phyloP scores from a whole-genome alignment of 2,329 filamentous ascomycete species.

The Blumeria hordei region DNA sequence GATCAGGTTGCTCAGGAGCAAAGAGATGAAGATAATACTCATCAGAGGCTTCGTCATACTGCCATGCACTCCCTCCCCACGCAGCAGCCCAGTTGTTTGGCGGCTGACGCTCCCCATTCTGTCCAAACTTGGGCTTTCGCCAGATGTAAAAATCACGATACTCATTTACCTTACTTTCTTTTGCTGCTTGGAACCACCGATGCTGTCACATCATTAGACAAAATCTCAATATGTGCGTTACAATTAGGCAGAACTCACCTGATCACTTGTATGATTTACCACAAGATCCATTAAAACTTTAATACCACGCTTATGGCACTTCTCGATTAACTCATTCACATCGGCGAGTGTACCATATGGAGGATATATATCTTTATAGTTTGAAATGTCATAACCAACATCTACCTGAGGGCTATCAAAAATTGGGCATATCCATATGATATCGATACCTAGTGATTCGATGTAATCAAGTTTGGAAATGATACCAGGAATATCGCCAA shows the following conservation, averaged over 20 bases:
- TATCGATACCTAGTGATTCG: slow-evolving; percentile 32
- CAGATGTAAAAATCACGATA: slow-evolving; percentile 44
- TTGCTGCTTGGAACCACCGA: slow-evolving; percentile 31
- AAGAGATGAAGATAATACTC: slow-evolving; percentile 39
- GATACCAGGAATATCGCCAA: slow-evolving; percentile 39
- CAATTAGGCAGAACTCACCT: slow-evolving; percentile 9
- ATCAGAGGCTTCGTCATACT: slow-evolving; percentile 24
- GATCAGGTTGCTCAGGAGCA: slow-evolving; percentile 44
- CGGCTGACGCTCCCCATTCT: slow-evolving; percentile 16
- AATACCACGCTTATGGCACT: slow-evolving; percentile 33
- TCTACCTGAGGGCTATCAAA: slow-evolving; percentile 40
- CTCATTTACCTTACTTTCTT: slow-evolving; percentile 21
- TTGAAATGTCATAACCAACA: slow-evolving; percentile 50
- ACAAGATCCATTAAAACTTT: slow-evolving; percentile 50
- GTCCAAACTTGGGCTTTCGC: slow-evolving; percentile 19
- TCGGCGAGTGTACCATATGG: slow-evolving; percentile 44
- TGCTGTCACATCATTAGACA: slow-evolving; percentile 19
- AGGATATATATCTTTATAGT: slow-evolving; percentile 41
- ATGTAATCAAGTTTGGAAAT: slow-evolving; percentile 37
- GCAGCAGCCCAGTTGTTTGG: slow-evolving; percentile 22
- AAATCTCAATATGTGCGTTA: background rate
- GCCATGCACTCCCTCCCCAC: slow-evolving; percentile 25
- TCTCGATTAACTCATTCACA: slow-evolving; percentile 35
- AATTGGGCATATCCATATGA: slow-evolving; percentile 44
- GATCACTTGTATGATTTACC: slow-evolving; percentile 37